Conservation (phyloP, 495 filamentous ascomycete genomes). For the Talaromyces liani region DNA sequence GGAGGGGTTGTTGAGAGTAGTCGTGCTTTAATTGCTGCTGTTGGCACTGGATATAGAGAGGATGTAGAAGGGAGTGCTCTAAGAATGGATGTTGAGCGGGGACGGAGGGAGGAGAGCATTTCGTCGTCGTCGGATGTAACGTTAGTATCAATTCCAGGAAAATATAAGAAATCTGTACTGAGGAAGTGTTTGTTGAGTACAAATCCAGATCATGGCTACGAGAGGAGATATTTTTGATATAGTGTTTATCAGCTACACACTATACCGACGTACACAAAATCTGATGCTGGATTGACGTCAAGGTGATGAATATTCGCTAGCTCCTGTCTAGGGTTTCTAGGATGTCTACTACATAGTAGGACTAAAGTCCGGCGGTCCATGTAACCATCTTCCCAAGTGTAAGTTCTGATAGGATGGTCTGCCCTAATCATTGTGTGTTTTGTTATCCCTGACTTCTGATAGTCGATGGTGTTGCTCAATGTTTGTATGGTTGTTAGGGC, state of each 20-base stretch:
- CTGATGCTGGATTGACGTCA: conserved; percentile 4
- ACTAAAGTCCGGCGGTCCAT: neutral
- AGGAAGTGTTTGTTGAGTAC: too few species aligned
- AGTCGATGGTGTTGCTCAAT: neutral
- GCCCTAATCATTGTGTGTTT: neutral
- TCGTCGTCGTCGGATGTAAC: neutral
- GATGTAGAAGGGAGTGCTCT: neutral
- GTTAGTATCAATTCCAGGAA: too few species aligned
- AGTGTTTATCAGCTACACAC: neutral
- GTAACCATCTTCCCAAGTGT: neutral
- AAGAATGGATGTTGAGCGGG: neutral
- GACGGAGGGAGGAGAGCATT: neutral
- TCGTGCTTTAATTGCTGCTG: neutral
- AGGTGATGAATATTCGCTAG: neutral
- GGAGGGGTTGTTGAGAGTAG: neutral
- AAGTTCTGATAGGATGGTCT: neutral
- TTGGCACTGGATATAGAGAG: neutral
- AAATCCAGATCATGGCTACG: too few species aligned
- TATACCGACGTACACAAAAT: neutral
- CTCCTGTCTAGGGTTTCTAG: neutral
- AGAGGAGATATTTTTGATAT: neutral
- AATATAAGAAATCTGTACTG: too few species aligned
- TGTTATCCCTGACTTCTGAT: too few species aligned
- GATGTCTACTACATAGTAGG: too few species aligned
- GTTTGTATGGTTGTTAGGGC: neutral